phyloP scores from a whole-genome alignment of 202 grass and related monocot genomes.

The Hordeum pubiflorum region DNA sequence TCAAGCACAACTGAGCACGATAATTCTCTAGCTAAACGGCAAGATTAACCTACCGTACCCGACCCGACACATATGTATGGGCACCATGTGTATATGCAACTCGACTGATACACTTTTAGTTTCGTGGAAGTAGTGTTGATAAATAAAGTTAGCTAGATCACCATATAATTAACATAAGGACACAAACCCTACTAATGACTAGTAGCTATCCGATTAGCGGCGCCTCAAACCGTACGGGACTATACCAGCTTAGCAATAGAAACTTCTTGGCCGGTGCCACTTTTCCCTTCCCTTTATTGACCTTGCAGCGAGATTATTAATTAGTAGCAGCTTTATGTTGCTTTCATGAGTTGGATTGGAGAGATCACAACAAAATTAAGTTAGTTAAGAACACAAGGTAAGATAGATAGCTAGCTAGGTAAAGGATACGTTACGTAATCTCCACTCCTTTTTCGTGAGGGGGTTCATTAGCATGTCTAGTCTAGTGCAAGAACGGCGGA shows the following conservation, averaged over 20 bases:
- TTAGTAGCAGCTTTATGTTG: neutral
- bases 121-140: neutral
- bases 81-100: neutral
- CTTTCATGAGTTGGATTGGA: neutral
- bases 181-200: neutral
- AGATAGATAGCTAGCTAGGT: neutral
- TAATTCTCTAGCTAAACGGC: neutral
- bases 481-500: slow-evolving; percentile 10
- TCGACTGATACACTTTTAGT: neutral
- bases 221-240: neutral
- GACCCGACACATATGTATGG: neutral
- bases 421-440: slow-evolving; percentile 5
- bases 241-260: neutral
- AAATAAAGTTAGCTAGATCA: neutral
- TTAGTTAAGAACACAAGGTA: neutral
- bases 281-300: slow-evolving; percentile 8
- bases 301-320: neutral
- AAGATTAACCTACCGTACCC: neutral
- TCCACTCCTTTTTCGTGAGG: neutral
- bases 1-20: no score
- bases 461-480: slow-evolving; percentile 9
- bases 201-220: slow-evolving; percentile 7
- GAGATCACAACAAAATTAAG: neutral
- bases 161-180: neutral
- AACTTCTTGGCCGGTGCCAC: slow-evolving; percentile 13